Conservation (phyloP, 2,329 filamentous ascomycete species). For the Purpureocillium lavendulum region DNA sequence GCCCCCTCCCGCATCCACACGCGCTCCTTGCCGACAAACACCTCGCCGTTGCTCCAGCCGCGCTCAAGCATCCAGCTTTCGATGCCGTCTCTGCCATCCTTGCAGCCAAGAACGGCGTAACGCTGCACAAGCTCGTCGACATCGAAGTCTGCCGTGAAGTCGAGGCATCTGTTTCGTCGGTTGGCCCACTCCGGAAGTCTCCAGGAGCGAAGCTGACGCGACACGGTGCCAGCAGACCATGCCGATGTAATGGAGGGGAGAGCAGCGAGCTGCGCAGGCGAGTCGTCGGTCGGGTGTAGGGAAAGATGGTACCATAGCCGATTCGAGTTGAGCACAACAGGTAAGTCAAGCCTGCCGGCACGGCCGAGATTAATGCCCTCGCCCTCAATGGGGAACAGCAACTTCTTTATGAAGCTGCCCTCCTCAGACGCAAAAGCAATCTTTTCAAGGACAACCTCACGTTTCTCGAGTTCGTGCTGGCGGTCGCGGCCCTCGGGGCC, state of each 20-base stretch:
- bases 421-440: constrained; percentile 73
- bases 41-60: constrained; percentile 97
- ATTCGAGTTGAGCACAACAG: constrained; percentile 68
- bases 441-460: constrained; percentile 79
- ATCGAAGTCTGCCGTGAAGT: constrained; percentile 96
- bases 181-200: constrained; percentile 95
- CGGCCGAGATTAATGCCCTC: constrained; percentile 77
- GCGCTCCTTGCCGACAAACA: constrained; percentile 81
- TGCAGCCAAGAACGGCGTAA: constrained; percentile 76
- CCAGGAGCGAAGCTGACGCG: constrained; percentile 88
- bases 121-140: constrained; percentile 82
- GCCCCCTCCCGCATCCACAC: constrained; percentile 91
- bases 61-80: constrained; percentile 91
- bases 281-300: constrained; percentile 84
- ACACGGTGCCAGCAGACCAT: constrained; percentile 91
- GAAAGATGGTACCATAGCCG: constrained; percentile 93
- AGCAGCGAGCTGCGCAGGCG: constrained; percentile 65
- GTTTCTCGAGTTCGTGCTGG: constrained; percentile 71
- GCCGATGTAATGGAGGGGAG: constrained; percentile 65
- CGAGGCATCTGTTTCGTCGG: constrained; percentile 78
- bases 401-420: constrained; percentile 71
- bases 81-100: constrained; percentile 83
- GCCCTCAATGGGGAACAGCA: constrained; percentile 71
- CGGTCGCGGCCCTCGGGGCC: constrained; percentile 61
- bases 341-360: constrained; percentile 69